Evolutionary conservation across 805 yeast species (phyloP).

Genomic region (Candida sanyiensis): DNA sequence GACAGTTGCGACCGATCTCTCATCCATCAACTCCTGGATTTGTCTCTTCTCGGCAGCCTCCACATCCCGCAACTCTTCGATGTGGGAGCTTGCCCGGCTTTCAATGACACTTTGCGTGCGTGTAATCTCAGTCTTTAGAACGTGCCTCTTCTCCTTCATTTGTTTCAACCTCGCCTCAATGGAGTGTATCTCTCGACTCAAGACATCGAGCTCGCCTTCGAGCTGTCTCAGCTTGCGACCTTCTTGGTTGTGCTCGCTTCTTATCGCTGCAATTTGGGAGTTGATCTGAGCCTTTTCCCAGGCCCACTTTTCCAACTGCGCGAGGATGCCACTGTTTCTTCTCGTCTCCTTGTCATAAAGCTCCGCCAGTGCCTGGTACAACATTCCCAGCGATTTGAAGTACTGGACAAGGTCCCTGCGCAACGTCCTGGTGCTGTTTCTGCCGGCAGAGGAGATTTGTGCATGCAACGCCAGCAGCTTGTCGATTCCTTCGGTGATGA

Average conservation of each 20-base stretch:
- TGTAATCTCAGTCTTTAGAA: conserved; percentile 34
- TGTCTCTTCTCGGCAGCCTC: conserved; percentile 32
- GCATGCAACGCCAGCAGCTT: conserved; percentile 22
- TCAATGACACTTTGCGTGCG: conserved; percentile 43
- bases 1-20: not conserved
- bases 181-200: conserved; percentile 34
- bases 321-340: conserved; percentile 23
- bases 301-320: conserved; percentile 36
- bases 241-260: conserved; percentile 32
- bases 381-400: conserved; percentile 32
- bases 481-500: conserved; percentile 13
- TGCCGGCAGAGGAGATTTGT: conserved; percentile 26
- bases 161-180: conserved; percentile 31
- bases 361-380: conserved; percentile 37
- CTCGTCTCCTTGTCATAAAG: conserved; percentile 32
- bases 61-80: conserved; percentile 34
- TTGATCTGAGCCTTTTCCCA: conserved; percentile 29
- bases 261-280: conserved; percentile 32
- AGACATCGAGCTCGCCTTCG: conserved; percentile 25
- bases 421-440: conserved; percentile 27
- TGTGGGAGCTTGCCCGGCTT: conserved; percentile 39
- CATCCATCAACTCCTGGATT: conserved; percentile 14
- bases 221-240: conserved; percentile 36
- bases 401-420: conserved; percentile 29
- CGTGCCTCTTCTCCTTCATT: conserved; percentile 29